A percentile compares a stretch with the other conserved stretches of the same genome.
Conservation (phyloP, 2,329 filamentous ascomycete species). For the Chaetomium sp. region DNA sequence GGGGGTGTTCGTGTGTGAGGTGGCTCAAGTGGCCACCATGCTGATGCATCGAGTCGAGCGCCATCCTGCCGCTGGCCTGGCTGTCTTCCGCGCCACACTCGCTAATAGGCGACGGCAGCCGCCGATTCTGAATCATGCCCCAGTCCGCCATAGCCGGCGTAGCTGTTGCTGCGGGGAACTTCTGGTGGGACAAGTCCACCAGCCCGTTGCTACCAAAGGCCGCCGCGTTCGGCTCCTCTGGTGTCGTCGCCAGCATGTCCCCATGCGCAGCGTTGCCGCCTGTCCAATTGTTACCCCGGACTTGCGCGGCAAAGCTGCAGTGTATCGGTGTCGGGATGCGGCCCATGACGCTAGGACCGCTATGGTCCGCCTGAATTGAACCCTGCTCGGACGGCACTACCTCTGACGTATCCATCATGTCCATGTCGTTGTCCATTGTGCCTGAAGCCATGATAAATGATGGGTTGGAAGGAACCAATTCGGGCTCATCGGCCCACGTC, state of each 20-base stretch:
- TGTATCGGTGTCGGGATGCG: constrained; percentile 64
- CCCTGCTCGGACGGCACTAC: constrained; percentile 38
- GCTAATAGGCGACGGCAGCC: constrained; percentile 62
- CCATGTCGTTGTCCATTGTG: constrained; percentile 49
- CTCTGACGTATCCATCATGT: constrained; percentile 50
- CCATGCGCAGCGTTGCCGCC: constrained; percentile 40
- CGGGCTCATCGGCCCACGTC: constrained; percentile 33
- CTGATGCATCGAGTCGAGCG: constrained; percentile 42
- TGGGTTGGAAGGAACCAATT: constrained; percentile 32
- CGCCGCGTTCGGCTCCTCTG: constrained; percentile 40
- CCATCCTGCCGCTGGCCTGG: constrained; percentile 44
- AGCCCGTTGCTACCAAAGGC: constrained; percentile 25
- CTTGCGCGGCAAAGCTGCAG: constrained; percentile 57
- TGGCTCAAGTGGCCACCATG: constrained; percentile 29
- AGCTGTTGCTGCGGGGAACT: constrained; percentile 31
- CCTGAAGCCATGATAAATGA: constrained; percentile 27
- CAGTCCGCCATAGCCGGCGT: constrained; percentile 47
- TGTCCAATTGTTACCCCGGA: constrained; percentile 55
- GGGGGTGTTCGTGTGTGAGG: constrained; percentile 37
- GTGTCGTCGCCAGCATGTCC: constrained; percentile 44
- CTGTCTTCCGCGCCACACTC: constrained; percentile 54
- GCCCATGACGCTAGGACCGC: constrained; percentile 43
- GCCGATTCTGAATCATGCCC: constrained; percentile 55
- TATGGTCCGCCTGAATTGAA: constrained; percentile 39
- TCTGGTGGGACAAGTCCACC: constrained; percentile 19